These are phyloP conservation scores for Saccharomyces paradoxus DNA, from an alignment of 805 yeast species.

Conservation along the genomic window DNA sequence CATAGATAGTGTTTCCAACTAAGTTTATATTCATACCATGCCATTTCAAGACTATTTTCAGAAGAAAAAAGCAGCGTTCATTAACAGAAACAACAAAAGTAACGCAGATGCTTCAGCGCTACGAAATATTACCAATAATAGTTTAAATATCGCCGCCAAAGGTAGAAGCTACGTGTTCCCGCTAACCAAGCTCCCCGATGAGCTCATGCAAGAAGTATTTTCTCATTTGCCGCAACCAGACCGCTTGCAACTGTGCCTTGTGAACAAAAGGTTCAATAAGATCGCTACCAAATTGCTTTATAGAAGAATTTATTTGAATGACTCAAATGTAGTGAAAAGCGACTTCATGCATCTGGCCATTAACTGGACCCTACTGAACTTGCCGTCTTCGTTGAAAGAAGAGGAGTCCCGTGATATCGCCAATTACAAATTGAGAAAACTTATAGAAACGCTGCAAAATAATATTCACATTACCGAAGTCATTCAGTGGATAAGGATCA, in stretches of 20 bases:
- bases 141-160: neutral
- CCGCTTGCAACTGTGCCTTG: slow-evolving; percentile 21
- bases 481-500: slow-evolving; percentile 34
- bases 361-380: slow-evolving; percentile 33
- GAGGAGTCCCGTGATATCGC: slow-evolving; percentile 26
- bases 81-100: neutral
- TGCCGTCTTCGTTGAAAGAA: slow-evolving; percentile 22
- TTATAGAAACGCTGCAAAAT: slow-evolving; percentile 23
- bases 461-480: slow-evolving; percentile 20
- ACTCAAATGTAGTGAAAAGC: slow-evolving; percentile 34
- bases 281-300: slow-evolving; percentile 31
- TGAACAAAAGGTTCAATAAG: slow-evolving; percentile 24
- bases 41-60: neutral
- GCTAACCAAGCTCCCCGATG: slow-evolving; percentile 20
- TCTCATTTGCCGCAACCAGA: slow-evolving; percentile 33
- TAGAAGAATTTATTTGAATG: slow-evolving; percentile 34
- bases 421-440: slow-evolving; percentile 21
- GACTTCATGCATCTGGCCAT: slow-evolving; percentile 31
- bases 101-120: neutral
- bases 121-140: neutral
- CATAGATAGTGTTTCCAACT: neutral
- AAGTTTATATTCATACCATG: neutral
- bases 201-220: slow-evolving; percentile 25
- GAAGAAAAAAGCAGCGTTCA: neutral
- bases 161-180: slow-evolving; percentile 9